Conservation (phyloP, 768 basidiomycete species). For the Kwoniella heveanensis region DNA sequence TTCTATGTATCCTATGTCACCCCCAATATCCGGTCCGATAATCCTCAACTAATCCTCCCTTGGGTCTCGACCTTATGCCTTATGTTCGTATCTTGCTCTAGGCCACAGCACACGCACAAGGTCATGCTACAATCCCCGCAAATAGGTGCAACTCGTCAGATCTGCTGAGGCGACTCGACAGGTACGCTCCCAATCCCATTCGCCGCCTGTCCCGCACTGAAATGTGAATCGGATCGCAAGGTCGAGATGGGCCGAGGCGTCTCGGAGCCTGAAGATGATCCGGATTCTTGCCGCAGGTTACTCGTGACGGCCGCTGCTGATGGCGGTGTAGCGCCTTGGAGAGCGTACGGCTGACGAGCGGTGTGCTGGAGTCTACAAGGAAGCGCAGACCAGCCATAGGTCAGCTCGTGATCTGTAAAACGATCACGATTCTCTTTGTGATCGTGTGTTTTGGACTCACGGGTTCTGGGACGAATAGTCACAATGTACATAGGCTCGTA, state of each 20-base stretch:
- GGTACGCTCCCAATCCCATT: conserved; percentile 1
- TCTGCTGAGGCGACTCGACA: conserved; percentile 13
- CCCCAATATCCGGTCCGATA: too few relatives aligned
- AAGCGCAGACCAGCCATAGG: not conserved
- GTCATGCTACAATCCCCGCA: too few relatives aligned
- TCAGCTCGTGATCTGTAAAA: not conserved
- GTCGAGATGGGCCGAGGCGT: conserved; percentile 17
- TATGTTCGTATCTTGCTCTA: too few relatives aligned
- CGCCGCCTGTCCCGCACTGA: not conserved
- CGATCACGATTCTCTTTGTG: too few relatives aligned
- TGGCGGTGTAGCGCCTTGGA: conserved; percentile 3
- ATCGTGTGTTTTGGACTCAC: conserved; percentile 20
- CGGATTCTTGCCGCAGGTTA: conserved; percentile 4
- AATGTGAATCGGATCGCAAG: not conserved
- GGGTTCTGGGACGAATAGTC: conserved; percentile 44
- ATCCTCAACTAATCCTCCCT: too few relatives aligned
- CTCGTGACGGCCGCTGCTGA: not conserved
- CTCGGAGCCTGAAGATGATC: conserved; percentile 9
- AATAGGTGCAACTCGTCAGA: not conserved
- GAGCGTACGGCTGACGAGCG: conserved; percentile 19
- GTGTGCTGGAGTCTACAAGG: conserved; percentile 27
- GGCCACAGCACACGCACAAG: too few relatives aligned
- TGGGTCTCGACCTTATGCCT: too few relatives aligned
- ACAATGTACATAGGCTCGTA: conserved; percentile 56
- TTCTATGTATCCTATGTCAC: too few relatives aligned